Evolutionary conservation across 78 protist genomes (phyloP), one percentile per base, ranked within the genome.

Genomic region (Corallochytrium limacisporum): DNA sequence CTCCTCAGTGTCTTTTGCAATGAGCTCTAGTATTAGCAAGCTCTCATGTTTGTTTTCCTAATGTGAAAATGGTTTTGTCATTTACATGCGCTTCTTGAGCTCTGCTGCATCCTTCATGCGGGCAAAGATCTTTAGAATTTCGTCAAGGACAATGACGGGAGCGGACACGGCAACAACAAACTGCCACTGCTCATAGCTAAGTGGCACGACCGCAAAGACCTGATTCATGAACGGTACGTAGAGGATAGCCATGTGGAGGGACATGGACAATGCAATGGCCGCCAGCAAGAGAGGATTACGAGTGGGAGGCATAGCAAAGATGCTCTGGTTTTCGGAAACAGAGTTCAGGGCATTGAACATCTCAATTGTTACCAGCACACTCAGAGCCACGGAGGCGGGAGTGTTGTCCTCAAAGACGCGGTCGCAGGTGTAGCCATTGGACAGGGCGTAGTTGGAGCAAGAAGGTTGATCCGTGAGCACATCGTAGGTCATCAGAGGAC

Each of bases 141-240:
- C 90, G 75, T 84, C 90, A 54, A 79, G 4, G 69, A 84, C 0
- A 40, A 84, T 22, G 57, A 84, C 81, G 28, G 85, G 85, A 20
- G 69, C 0, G 31, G 83, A 76, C 39, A 60, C 16, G 49, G 39
- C 35, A n/a, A 79, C 1, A 54, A 76, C 81, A 36, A 22, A 4
- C 29, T 1, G 4, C 90, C 90, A 84, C 31, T 75, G 81, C 28
- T 50, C 48, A 18, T 0, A 0, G 31, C 24, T 46, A 29, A 81
- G 81, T 4, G 77, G 65, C 13, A 20, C 39, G 50, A 75, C 50
- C 32, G 32, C 36, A 49, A 81, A 75, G 16, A 75, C 9, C 56
- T 29, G 0, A 4, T 75, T 48, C 46, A 79, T n/a, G 61, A n/a
- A 16, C 0, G 86, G 84, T n/a, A 77, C 50, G 65, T 71, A 71